A percentile compares a stretch with the other conserved stretches of the same genome.
Conservation (phyloP, 1,139 yeast species). For the Lodderomyces beijingensis region DNA sequence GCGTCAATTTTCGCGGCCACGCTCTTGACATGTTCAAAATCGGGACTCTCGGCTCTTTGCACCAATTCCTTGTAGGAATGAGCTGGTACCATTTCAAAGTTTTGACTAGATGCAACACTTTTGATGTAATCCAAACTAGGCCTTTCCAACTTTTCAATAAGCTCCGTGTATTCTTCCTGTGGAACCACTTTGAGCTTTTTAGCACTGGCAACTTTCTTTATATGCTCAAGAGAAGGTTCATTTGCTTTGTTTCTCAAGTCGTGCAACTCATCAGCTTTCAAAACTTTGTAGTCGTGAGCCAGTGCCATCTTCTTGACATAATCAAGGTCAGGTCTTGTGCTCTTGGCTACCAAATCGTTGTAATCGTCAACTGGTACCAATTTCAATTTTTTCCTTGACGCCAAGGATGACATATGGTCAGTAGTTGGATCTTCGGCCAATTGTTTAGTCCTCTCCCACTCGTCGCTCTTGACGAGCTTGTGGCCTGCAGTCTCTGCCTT, state of each 20-base stretch:
- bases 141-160: slow-evolving; percentile 19
- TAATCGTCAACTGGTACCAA: slow-evolving; percentile 25
- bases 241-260: slow-evolving; percentile 12
- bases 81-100: slow-evolving; percentile 10
- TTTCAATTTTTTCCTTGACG: slow-evolving; percentile 18
- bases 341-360: slow-evolving; percentile 20
- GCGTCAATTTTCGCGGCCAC: slow-evolving; percentile 16
- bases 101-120: slow-evolving; percentile 10
- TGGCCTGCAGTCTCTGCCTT: not conserved
- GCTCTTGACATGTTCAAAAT: slow-evolving; percentile 20
- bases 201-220: slow-evolving; percentile 13
- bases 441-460: slow-evolving; percentile 15
- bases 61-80: slow-evolving; percentile 9
- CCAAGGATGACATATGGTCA: slow-evolving; percentile 12
- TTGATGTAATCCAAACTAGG: slow-evolving; percentile 26
- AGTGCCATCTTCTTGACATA: slow-evolving; percentile 16
- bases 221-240: slow-evolving; percentile 14
- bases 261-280: slow-evolving; percentile 17
- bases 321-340: slow-evolving; percentile 20
- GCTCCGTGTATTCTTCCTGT: slow-evolving; percentile 16
- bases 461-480: slow-evolving; percentile 12
- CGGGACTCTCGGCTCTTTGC: slow-evolving; percentile 20
- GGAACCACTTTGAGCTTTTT: slow-evolving; percentile 23
- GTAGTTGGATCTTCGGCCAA: slow-evolving; percentile 7
- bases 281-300: slow-evolving; percentile 12